Conservation (phyloP, 257 asterid genomes). For the Penstemon davidsonii region DNA sequence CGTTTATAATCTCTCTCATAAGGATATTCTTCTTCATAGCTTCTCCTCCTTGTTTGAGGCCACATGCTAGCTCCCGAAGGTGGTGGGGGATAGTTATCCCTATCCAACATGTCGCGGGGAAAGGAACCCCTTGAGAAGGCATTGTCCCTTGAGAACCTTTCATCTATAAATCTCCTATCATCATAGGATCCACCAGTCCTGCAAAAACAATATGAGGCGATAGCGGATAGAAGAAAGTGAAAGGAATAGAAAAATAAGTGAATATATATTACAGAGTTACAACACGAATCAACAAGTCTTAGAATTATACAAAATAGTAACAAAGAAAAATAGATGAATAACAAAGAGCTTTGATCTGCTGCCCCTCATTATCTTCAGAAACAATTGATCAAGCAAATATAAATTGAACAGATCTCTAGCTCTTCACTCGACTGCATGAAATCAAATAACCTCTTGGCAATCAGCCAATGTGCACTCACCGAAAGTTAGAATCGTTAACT, state of each 20-base stretch:
- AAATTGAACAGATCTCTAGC: constrained; percentile 18
- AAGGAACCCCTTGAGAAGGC: constrained; percentile 67
- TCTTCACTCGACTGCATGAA: constrained; percentile 26
- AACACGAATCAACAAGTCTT: background rate
- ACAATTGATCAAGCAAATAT: constrained; percentile 16
- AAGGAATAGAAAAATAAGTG: constrained; percentile 25
- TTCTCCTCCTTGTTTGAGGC: constrained; percentile 84
- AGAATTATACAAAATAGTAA: constrained; percentile 14
- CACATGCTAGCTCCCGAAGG: constrained; percentile 65
- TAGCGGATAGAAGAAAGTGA: constrained; percentile 34
- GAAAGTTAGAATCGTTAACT: constrained; percentile 72
- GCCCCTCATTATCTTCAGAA: constrained; percentile 26
- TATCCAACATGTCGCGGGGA: constrained; percentile 74
- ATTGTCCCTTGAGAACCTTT: constrained; percentile 83
- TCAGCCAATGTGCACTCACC: constrained; percentile 70
- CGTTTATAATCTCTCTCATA: constrained; percentile 80
- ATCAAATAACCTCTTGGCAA: constrained; percentile 33
- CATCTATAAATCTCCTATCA: constrained; percentile 90
- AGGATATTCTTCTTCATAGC: constrained; percentile 76
- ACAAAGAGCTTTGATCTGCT: background rate
- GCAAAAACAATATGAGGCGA: constrained; percentile 49
- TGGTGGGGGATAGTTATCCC: constrained; percentile 79
- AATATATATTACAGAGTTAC: constrained; percentile 13
- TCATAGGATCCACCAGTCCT: constrained; percentile 90
- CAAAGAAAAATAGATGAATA: background rate